Evolutionary conservation across 768 basidiomycete species (phyloP).

Genomic region (Solioccasus polychromus): DNA sequence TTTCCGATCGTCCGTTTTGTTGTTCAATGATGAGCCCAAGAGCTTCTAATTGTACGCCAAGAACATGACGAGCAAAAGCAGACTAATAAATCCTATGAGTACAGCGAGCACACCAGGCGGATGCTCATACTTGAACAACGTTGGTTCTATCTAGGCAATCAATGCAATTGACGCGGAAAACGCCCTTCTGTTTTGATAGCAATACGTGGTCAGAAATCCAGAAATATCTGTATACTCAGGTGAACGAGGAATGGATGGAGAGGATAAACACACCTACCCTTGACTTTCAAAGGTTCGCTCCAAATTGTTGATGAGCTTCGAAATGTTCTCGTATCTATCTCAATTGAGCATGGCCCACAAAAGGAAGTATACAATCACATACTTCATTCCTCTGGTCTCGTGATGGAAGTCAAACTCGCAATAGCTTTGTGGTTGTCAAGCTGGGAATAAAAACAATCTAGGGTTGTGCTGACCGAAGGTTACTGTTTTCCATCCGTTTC

Average conservation of each 20-base stretch:
- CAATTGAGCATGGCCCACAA: neutral
- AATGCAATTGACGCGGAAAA: conserved; percentile 91
- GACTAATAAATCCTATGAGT: conserved; percentile 49
- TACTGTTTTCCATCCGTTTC: conserved; percentile 50
- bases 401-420: conserved; percentile 89
- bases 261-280: conserved; percentile 48
- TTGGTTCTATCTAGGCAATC: conserved; percentile 96
- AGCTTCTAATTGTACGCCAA: conserved; percentile 72
- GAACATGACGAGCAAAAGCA: conserved; percentile 82
- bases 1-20: conserved; percentile 52
- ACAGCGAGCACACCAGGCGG: neutral
- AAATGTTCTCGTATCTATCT: conserved; percentile 84
- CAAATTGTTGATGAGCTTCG: conserved; percentile 67
- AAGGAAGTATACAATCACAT: conserved; percentile 21
- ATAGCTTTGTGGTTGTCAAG: conserved; percentile 45
- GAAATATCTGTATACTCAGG: conserved; percentile 54
- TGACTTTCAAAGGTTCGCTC: conserved; percentile 75
- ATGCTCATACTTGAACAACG: conserved; percentile 71
- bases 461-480: conserved; percentile 48
- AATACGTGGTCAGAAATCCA: conserved; percentile 73
- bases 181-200: conserved; percentile 79
- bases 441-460: neutral
- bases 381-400: conserved; percentile 96
- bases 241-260: neutral
- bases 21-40: conserved; percentile 62